Evolutionary conservation across 75 land plant species (phyloP).

Genomic region (Pseudotsuga menziesii): DNA sequence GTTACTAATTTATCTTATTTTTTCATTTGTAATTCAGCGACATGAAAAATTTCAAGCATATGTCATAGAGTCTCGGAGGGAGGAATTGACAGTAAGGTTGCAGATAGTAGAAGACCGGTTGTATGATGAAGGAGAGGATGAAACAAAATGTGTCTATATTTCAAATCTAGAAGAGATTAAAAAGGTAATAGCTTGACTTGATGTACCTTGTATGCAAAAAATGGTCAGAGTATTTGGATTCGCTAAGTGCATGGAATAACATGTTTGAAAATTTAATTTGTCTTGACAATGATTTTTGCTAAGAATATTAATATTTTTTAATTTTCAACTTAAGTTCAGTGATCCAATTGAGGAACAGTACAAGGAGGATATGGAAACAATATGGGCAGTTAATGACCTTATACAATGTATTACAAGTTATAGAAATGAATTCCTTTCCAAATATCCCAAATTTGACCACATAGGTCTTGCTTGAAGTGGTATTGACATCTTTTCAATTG

Average conservation of each 20-base stretch:
- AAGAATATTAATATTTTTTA: neutral
- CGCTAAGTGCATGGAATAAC: neutral
- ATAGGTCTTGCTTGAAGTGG: conserved; percentile 15
- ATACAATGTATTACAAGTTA: conserved; percentile 78
- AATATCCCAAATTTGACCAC: conserved; percentile 51
- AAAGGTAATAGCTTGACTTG: conserved; percentile 35
- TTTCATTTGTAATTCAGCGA: conserved; percentile 28
- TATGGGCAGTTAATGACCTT: conserved; percentile 54
- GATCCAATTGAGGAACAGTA: conserved; percentile 84
- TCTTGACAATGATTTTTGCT: neutral
- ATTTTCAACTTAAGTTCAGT: conserved; percentile 54
- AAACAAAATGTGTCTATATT: conserved; percentile 81
- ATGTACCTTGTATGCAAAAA: neutral
- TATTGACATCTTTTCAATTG: too few relatives aligned
- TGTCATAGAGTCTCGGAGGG: conserved; percentile 57
- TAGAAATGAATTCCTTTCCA: conserved; percentile 66
- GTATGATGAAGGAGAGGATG: conserved; percentile 96
- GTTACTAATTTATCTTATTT: too few relatives aligned
- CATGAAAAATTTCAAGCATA: conserved; percentile 71
- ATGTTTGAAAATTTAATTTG: neutral
- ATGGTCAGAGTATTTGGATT: neutral
- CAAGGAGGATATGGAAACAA: conserved; percentile 65
- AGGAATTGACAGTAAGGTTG: conserved; percentile 47
- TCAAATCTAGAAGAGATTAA: conserved; percentile 79
- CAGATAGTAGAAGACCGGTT: conserved; percentile 93